Base-by-base conservation (phyloP, 2,329 filamentous ascomycete species). In the Mycosphaerella sp. region DNA sequence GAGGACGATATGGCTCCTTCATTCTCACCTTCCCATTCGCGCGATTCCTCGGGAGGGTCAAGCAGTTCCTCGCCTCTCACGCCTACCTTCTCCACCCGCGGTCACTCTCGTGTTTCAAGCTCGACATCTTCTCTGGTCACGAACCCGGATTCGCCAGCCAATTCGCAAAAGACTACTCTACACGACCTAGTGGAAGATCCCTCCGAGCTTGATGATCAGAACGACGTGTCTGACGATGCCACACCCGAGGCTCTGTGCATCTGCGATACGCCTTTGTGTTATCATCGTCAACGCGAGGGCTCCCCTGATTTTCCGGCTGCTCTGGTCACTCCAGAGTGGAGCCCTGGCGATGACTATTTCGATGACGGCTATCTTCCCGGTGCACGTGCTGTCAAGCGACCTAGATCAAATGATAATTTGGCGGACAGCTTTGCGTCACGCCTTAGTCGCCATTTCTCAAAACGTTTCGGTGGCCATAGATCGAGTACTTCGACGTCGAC, bases 131-230 rank as follows among this genome's bases (percentile, higher is more conserved):
- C 89, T 4, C 74, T 88, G 50, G 84, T 86, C 50, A 76, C 87
- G 7, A 73, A 76, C 28, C 74, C 79, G 69, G 56, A 84, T 76
- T 49, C 84, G 76, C 53, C 84, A 77, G 52, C 77, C 72, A 64
- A 62, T 35, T 44, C 75, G 5, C 50, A 56, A 17, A 52, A 55
- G 73, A 73, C 79, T 0, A 87, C 87, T 46, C 75, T 96, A 55
- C 86, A 88, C 13, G 87, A 93, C 62, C 86, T 96, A 16, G 80
- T 89, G 63, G 90, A 96, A 68, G 89, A 95, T 63, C 83, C 86
- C 2, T 71, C 82, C 37, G 86, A 90, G 66, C 79, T 78, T 48
- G 86, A 86, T 17, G 79, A 83, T 25, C 76, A 42, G 52, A 69
- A 74, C 41, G 18, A 30, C 12, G 66, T 76, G 42, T 68, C 77